Conservation (phyloP, 225 moss, liverwort and hornwort genomes). For the Neckera pumila region DNA sequence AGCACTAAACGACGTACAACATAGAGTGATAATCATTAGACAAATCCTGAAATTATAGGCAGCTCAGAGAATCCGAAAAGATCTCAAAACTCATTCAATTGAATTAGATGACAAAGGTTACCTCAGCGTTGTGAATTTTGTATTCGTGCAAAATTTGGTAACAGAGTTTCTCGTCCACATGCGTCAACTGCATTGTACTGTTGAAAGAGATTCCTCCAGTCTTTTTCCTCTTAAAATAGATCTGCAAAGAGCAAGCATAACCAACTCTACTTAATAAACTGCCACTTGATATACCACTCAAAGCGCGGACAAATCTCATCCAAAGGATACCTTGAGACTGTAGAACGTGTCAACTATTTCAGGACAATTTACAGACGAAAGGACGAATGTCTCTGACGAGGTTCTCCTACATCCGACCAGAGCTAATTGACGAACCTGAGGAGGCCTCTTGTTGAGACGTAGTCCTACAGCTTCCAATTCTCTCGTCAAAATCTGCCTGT, state of each 20-base stretch:
- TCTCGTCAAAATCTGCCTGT: slow-evolving; percentile 86
- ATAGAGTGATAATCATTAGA: not conserved
- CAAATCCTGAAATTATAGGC: not conserved
- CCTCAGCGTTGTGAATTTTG: slow-evolving; percentile 99
- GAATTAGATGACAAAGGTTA: not conserved
- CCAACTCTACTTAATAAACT: not conserved
- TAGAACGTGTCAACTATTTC: not conserved
- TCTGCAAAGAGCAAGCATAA: slow-evolving; percentile 28
- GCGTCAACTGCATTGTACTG: slow-evolving; percentile 74
- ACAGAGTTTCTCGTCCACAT: slow-evolving; percentile 99
- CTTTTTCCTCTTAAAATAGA: slow-evolving; percentile 97
- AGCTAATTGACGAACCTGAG: slow-evolving; percentile 51
- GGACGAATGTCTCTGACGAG: not conserved
- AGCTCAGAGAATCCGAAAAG: not conserved
- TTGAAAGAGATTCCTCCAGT: slow-evolving; percentile 99
- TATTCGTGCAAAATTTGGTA: slow-evolving; percentile 99
- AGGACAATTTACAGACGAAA: not conserved
- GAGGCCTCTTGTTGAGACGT: slow-evolving; percentile 94
- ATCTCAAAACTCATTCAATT: not conserved
- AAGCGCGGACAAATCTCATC: not conserved
- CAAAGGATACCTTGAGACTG: not conserved
- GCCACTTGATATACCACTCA: not conserved
- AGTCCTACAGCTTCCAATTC: slow-evolving; percentile 99
- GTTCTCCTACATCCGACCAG: not conserved
- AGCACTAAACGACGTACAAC: not conserved